phyloP scores from a whole-genome alignment of 805 yeast genomes.

The Ogataea dorogensis region DNA sequence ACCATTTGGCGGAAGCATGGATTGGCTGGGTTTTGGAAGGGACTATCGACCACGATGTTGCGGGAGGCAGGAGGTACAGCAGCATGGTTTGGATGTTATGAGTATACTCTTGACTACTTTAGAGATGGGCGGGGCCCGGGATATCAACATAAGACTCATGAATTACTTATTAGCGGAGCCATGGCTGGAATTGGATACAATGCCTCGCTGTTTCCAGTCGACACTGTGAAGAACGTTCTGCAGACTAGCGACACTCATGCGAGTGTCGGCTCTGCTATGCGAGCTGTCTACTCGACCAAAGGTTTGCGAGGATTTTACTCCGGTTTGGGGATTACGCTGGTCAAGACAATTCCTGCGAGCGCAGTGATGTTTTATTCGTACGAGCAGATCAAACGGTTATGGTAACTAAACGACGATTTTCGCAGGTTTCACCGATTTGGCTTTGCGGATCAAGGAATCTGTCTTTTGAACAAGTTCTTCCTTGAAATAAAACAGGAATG shows the following conservation, averaged over 20 bases:
- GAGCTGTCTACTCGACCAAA: conserved; percentile 42
- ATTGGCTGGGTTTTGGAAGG: conserved; percentile 77
- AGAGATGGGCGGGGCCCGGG: conserved; percentile 29
- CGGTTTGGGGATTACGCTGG: conserved; percentile 79
- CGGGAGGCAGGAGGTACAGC: conserved; percentile 90
- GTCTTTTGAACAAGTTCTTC: conserved; percentile 73
- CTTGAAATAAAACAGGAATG: conserved; percentile 85
- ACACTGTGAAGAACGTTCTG: conserved; percentile 82
- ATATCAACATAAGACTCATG: conserved; percentile 41
- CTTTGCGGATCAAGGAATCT: conserved; percentile 45
- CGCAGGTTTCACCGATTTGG: conserved; percentile 17
- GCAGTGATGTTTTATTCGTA: conserved; percentile 82
- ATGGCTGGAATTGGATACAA: conserved; percentile 83
- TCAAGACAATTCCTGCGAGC: conserved; percentile 86
- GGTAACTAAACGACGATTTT: conserved; percentile 6
- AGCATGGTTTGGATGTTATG: conserved; percentile 92
- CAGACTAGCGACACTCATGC: conserved; percentile 49
- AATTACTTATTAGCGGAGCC: conserved; percentile 76
- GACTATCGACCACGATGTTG: conserved; percentile 75
- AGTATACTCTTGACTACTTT: conserved; percentile 44
- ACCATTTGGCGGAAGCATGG: conserved; percentile 51
- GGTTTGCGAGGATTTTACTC: conserved; percentile 76
- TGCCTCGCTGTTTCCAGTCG: conserved; percentile 80
- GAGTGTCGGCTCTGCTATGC: conserved; percentile 39
- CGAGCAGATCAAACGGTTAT: conserved; percentile 50